Evolutionary conservation across 352 stramenopile species (phyloP), one percentile per base, ranked within the genome.

Genomic region (Phytophthora pluvialis): DNA sequence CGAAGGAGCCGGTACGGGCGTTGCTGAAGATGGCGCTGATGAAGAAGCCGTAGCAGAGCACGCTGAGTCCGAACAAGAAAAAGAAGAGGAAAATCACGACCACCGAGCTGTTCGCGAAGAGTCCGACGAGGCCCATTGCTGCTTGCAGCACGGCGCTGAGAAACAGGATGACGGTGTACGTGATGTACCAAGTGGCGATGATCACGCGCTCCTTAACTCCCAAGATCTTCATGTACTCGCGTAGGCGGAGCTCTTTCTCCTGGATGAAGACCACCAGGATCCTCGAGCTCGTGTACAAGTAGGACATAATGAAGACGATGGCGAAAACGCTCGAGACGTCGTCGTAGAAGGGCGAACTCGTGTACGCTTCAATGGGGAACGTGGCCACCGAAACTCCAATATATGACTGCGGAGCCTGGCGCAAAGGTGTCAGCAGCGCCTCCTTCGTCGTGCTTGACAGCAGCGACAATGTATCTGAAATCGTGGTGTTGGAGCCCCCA

Each of bases 141-240:
- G 83, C 60, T 46, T 94, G 84, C 1, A 83, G 36, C 4, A 95
- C 43, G 0, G 78, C 74, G 0, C 83, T 75, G 8, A 95, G 25
- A 10, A 95, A 63, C 25, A 98, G 64, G 45, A 98, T 89, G 26
- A 86, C 38, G 11, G 87, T 64, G 77, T 97, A 97, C 29, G 91
- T 97, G 50, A 98, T 80, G 56, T 87, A 91, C 84, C 84, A 93
- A 12, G 75, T 83, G 6, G 77, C 36, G 21, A 89, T 61, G 42
- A 93, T 91, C 16, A 65, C 70, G 5, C 51, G 66, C 47, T 93
- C 81, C n/a, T 74, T 94, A 11, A 98, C 78, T 13, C 95, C 95
- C 60, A 98, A 88, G 36, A 88, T 83, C 67, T 94, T 93, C 72
- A 98, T 94, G 40, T 82, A 84, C 64, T 98, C 94, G 12, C 93